These are phyloP conservation scores for Rubia peregrina DNA, from an alignment of 305 asterid species.

Conservation along the genomic window DNA sequence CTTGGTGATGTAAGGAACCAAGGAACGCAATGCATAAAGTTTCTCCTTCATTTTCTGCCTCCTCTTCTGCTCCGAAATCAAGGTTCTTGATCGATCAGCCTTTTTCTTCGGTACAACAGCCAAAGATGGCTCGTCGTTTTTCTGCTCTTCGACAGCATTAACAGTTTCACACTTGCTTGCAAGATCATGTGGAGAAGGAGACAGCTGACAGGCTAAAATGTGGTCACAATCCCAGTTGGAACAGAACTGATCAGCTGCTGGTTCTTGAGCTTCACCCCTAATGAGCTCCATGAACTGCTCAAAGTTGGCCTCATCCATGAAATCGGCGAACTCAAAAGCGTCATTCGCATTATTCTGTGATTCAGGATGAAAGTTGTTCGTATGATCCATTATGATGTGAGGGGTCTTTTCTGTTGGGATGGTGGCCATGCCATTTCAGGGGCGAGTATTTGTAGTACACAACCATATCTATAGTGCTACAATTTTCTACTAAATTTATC, in stretches of 20 bases:
- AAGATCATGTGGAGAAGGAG: not conserved
- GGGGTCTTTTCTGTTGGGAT: not conserved
- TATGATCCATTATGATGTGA: not conserved
- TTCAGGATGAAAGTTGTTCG: not conserved
- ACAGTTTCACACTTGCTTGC: not conserved
- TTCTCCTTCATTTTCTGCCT: conserved; percentile 83
- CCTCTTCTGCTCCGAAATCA: conserved; percentile 68
- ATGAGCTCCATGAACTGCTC: conserved; percentile 32
- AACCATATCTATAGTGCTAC: not conserved
- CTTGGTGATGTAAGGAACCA: conserved; percentile 90
- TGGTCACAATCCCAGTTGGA: not conserved
- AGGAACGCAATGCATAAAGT: conserved; percentile 67
- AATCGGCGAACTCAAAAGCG: conserved; percentile 31
- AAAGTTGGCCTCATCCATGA: conserved; percentile 28
- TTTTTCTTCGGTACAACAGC: conserved; percentile 35
- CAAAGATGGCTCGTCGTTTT: conserved; percentile 32
- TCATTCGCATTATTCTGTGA: not conserved
- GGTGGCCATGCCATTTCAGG: not conserved
- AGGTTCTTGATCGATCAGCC: conserved; percentile 55
- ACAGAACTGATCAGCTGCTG: conserved; percentile 9
- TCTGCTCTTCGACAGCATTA: not conserved
- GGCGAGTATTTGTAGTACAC: not conserved
- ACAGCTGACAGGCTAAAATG: not conserved
- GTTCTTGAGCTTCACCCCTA: conserved; percentile 25
- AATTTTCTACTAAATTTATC: not conserved